phyloP scores from a whole-genome alignment of 2,329 filamentous ascomycete species.

The Aspergillus sp. region DNA sequence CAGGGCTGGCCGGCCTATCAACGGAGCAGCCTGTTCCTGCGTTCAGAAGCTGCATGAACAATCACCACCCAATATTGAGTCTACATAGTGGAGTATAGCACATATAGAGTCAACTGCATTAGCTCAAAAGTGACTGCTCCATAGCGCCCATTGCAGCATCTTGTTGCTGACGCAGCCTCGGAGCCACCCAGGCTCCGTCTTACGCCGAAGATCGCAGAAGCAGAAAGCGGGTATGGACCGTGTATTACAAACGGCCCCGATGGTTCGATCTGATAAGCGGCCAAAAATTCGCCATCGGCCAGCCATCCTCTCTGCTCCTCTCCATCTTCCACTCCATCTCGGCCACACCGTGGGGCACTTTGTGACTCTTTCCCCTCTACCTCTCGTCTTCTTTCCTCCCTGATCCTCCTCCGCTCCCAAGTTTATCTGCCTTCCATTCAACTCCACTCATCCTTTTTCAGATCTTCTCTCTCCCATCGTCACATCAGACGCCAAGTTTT shows the following conservation, averaged over 20 bases:
- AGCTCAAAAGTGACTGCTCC: neutral
- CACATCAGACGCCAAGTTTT: neutral
- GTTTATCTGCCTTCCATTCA: neutral
- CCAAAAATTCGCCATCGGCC: slow-evolving; percentile 25
- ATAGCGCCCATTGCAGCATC: neutral
- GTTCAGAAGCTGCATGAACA: neutral
- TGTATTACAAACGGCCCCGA: slow-evolving; percentile 11
- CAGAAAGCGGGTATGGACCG: slow-evolving; percentile 3
- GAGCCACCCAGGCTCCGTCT: neutral
- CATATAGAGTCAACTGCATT: neutral
- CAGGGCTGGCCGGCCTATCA: neutral
- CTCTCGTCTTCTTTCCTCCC: neutral
- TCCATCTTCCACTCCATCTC: slow-evolving; percentile 10
- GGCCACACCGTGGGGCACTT: neutral
- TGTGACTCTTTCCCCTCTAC: slow-evolving; percentile 7
- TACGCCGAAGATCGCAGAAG: slow-evolving; percentile 8
- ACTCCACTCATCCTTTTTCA: neutral
- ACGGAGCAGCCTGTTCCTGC: neutral
- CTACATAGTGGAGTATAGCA: too few relatives aligned
- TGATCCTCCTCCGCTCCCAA: neutral
- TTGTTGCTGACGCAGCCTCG: neutral
- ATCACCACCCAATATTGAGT: neutral
- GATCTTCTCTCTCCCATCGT: neutral
- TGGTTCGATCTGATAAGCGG: slow-evolving; percentile 36
- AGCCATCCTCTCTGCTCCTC: slow-evolving; percentile 16